Evolutionary conservation across 805 yeast species (phyloP), one percentile per base, ranked within the genome.

Genomic region (Dipodascus albidus): DNA sequence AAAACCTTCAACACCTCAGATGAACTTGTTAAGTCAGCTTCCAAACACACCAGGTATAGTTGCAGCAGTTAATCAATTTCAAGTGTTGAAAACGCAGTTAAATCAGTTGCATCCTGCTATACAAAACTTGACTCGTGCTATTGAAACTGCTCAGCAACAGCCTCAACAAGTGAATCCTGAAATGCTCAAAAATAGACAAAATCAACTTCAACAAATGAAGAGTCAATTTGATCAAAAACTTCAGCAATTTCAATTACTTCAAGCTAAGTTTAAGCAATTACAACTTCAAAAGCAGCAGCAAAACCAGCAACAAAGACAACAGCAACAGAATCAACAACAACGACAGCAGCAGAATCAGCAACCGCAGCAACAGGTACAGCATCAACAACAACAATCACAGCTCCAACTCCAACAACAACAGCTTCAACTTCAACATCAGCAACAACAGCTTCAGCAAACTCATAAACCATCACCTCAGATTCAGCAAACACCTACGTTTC

Each of bases 271-370:
- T 4, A 21, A 47, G 19, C 49, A 57, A 48, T 58, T 53, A 50
- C 56, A 60, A 23, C 54, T 23, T 23, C 64, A 60, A 49, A 56
- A 53, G 9, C 54, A 52, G 52, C 50, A 49, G 51, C 57, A 50
- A 55, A 59, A 53, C 52, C 55, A 48, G 35, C 58, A 38, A 41
- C 50, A 51, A 50, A 52, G 38, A 35, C 53, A 47, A 41, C 56
- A 52, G 53, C 55, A 41, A 50, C 58, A 51, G 55, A 48, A 23
- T 53, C 35, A n/a, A 47, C 47, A 48, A 52, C 57, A 51, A 49
- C 58, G 44, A 48, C 59, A 53, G 54, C 31, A n/a, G 27, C 60
- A 49, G 51, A 47, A 23, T n/a, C 53, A 23, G 24, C 44, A 49
- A 49, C 17, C 11, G 49, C 51, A 27, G 27, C 31, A 22, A 21